phyloP scores from a whole-genome alignment of 2,329 filamentous ascomycete genomes.

The Parascedosporium putredinis region DNA sequence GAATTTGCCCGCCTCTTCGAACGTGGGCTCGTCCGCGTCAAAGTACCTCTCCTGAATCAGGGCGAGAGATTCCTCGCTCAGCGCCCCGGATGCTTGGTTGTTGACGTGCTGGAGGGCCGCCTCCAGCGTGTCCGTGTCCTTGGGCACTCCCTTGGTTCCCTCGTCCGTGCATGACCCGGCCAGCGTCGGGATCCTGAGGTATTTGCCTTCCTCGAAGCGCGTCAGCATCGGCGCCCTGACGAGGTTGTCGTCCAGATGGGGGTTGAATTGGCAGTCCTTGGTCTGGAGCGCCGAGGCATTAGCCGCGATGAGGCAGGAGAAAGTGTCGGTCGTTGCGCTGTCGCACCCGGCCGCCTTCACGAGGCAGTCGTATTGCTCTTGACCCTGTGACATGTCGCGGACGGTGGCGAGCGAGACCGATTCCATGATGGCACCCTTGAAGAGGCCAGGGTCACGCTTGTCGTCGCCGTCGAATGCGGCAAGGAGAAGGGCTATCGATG shows the following conservation, averaged over 20 bases:
- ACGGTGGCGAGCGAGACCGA: conserved; percentile 41
- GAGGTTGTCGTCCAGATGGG: conserved; percentile 43
- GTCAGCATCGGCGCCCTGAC: conserved; percentile 39
- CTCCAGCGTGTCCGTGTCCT: conserved; percentile 20
- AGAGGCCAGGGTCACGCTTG: conserved; percentile 37
- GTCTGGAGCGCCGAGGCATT: conserved; percentile 17
- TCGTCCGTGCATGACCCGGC: conserved; percentile 29
- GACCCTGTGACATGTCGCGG: conserved; percentile 32
- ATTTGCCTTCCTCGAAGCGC: conserved; percentile 35
- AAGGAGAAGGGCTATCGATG: conserved; percentile 54
- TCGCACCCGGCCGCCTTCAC: conserved; percentile 28
- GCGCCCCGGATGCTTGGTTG: conserved; percentile 23
- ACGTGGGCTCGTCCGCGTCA: conserved; percentile 21
- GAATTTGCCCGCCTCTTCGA: conserved; percentile 22
- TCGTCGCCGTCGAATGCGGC: conserved; percentile 39
- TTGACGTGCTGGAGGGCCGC: conserved; percentile 23
- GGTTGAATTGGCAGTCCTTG: conserved; percentile 43
- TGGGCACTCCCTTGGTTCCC: conserved; percentile 25
- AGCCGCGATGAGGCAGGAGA: conserved; percentile 36
- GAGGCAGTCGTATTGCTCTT: conserved; percentile 40
- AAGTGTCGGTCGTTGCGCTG: conserved; percentile 29
- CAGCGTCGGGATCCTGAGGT: conserved; percentile 43
- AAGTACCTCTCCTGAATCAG: conserved; percentile 25
- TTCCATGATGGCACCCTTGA: conserved; percentile 39
- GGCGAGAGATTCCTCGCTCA: conserved; percentile 17